Evolutionary conservation across 345 rosid species (phyloP), one percentile per base, ranked within the genome.

Genomic region (Combretum micranthum): DNA sequence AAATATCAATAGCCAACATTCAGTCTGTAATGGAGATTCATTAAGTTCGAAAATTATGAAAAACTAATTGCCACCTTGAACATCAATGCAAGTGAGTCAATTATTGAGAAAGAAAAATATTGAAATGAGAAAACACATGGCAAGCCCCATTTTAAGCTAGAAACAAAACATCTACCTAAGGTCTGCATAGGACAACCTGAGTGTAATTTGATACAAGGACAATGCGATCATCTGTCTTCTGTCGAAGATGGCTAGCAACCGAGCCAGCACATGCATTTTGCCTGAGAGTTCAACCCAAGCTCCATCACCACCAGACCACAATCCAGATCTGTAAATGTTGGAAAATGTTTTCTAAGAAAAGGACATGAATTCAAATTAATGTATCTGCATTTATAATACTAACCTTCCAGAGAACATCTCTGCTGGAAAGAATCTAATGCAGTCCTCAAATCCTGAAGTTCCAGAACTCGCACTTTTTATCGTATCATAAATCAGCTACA

Each of bases 241-340:
- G 80, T 52, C 85, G 90, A 63, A 93, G 81, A 75, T 85, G 91
- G 86, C 88, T 67, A 93, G 76, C 52, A 93, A 72, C 67, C 96
- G 83, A 50, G 97, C 89, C 75, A 93, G 77, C 62, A 93, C 92
- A 74, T 83, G 97, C 99, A 93, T 89, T 87, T 93, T 89, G 59
- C 99, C 96, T 17, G 99, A 93, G 44, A 93, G 87, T 70, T 89
- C 99, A 64, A 93, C 88, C 99, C 99, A 92, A 46, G 94, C 79
- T 61, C 97, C 99, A 73, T 81, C 80, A 69, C 94, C 97, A 52
- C 99, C 97, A 60, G 75, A 82, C 97, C 97, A 87, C 42, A 96
- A 69, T 76, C 97, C 99, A 65, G 94, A 89, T 75, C 99, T 89
- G 66, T 57, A 58, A 71, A 63, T 47, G 43, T 45, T 52, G 62